Evolutionary conservation across 371 early-diverging fungal genomes (phyloP).

Genomic region (Coemansia sp.): DNA sequence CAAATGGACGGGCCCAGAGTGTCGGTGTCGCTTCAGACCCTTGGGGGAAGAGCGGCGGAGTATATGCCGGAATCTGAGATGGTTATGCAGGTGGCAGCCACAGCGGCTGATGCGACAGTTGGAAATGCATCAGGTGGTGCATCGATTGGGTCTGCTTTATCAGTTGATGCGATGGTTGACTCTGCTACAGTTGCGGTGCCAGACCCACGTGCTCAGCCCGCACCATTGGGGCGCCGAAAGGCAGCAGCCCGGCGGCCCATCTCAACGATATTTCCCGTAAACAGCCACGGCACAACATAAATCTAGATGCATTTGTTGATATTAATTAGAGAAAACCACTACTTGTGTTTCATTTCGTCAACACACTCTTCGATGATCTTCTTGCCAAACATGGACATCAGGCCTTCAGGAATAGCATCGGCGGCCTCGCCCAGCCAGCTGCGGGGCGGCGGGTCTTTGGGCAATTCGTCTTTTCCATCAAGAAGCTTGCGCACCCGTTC

Average conservation of each 20-base stretch:
- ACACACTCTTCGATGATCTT: constrained; percentile 36
- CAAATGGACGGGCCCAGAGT: background rate
- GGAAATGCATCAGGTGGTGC: background rate
- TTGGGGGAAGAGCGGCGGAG: constrained; percentile 33
- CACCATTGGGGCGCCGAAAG: constrained; percentile 5
- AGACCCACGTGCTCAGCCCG: background rate
- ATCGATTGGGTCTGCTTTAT: background rate
- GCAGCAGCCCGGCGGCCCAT: background rate
- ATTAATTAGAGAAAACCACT: no score
- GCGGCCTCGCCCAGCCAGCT: constrained; percentile 35
- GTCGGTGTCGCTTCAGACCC: constrained; percentile 32
- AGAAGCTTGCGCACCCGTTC: constrained; percentile 20
- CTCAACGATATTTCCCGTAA: background rate
- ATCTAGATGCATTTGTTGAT: no score
- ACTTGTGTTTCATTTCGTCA: constrained; percentile 12
- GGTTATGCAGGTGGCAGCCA: constrained; percentile 27
- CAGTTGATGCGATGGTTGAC: background rate
- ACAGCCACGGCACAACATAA: background rate
- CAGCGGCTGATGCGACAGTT: background rate
- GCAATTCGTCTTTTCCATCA: constrained; percentile 14
- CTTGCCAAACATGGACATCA: constrained; percentile 38
- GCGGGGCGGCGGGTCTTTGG: constrained; percentile 25
- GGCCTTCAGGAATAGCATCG: constrained; percentile 20
- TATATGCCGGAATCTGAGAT: constrained; percentile 22
- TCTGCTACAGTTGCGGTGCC: background rate